These are phyloP conservation scores for Simmondsia chinensis DNA, from an alignment of 148 eudicot genomes.

Conservation along the genomic window DNA sequence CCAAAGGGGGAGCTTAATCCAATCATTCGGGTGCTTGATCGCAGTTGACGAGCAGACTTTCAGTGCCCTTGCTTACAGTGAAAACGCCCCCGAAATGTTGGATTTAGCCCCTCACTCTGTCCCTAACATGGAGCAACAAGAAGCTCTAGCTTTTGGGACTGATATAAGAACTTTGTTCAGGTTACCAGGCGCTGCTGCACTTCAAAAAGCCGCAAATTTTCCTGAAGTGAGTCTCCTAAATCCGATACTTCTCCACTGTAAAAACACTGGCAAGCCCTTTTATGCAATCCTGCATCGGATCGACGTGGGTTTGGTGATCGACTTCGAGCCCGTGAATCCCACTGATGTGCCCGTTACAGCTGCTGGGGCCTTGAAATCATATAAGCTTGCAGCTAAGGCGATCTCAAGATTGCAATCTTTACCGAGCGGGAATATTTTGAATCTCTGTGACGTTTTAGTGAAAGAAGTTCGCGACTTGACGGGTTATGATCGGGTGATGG, in stretches of 20 bases:
- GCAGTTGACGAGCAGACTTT: conserved; percentile 56
- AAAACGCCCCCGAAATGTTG: conserved; percentile 79
- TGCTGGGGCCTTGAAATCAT: conserved; percentile 67
- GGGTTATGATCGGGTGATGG: conserved; percentile 84
- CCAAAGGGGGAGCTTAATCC: conserved; percentile 76
- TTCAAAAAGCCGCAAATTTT: conserved; percentile 56
- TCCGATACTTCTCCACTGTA: conserved; percentile 64
- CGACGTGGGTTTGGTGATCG: conserved; percentile 74
- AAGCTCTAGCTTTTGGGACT: conserved; percentile 51
- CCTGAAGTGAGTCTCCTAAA: conserved; percentile 62
- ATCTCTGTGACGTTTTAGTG: conserved; percentile 64
- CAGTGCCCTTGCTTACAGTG: conserved; percentile 59
- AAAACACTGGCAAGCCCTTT: conserved; percentile 55
- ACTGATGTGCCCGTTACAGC: conserved; percentile 55
- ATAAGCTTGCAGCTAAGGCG: conserved; percentile 78
- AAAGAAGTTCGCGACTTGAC: conserved; percentile 60
- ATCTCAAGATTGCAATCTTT: conserved; percentile 59
- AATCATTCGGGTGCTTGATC: conserved; percentile 80
- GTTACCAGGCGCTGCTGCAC: conserved; percentile 47
- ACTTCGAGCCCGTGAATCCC: conserved; percentile 65
- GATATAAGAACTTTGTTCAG: conserved; percentile 60
- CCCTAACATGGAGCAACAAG: conserved; percentile 62
- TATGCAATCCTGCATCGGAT: conserved; percentile 72
- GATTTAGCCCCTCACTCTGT: conserved; percentile 61
- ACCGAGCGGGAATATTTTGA: conserved; percentile 51